Base-by-base conservation (phyloP, 805 yeast genomes). In the Candida ulmi region DNA sequence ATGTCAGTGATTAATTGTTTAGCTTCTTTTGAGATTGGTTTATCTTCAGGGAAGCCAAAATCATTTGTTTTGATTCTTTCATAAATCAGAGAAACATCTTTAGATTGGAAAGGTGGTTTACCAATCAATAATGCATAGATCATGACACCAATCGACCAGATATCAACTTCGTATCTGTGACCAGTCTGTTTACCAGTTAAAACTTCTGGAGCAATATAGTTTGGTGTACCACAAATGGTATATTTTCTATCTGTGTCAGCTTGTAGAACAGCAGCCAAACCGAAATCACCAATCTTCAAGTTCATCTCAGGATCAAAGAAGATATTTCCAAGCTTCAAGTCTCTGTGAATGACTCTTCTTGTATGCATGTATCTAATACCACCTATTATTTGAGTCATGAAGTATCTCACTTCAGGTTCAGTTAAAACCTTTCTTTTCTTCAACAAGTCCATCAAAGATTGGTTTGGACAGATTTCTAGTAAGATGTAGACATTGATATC, bases 101-200 rank as follows among this genome's bases (percentile, higher is more conserved):
- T 87, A 28, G 95, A 87, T 66, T 93, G 99, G 68, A 93, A 93
- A 1, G 99, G 99, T 12, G 99, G 99, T 61, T 88, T 88, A 28
- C 98, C 98, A 43, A 84, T 72, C 37, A 93, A 69, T 63, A 93
- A 73, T 8, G 99, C 97, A 58, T 82, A 93, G 70, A 93, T 73
- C 88, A 93, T 93, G 43, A 93, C 86, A 44, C 99, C 99, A 48
- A 88, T 79, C 9, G 99, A 95, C 99, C 99, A 93, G 44, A 88
- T 78, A 61, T 93, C 99, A 31, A 88, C 97, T 61, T 88, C 96
- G 57, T 79, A 90, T 37, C 95, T 80, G 61, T 93, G 99, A 8
- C 98, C 99, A 11, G 78, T 73, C 39, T 71, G 76, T 54, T 88
- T 88, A 23, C 95, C 95, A 30, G 88, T 85, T 48, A 93, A 72